Percentiles rank a stretch among this genome's conserved stretches.
Evolutionary conservation across 768 basidiomycete genomes (phyloP).

Genomic region (Gymnopilus dilepis): DNA sequence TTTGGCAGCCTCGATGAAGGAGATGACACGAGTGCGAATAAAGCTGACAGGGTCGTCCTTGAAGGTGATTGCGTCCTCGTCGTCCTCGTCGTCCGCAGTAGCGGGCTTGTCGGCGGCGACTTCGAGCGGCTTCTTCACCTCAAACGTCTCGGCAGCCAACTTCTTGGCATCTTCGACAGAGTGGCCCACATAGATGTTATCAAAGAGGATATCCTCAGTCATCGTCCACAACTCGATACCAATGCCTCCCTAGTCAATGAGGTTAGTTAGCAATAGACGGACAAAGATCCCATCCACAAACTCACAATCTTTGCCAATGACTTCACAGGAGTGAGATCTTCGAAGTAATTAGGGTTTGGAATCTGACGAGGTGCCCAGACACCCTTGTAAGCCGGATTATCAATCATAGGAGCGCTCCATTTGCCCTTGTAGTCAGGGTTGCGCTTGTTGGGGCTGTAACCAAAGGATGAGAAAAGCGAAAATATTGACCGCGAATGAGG

Average conservation of each 20-base stretch:
- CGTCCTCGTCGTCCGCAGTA: conserved; percentile 50
- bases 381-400: conserved; percentile 98
- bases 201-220: conserved; percentile 94
- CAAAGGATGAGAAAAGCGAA: background rate
- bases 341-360: conserved; percentile 88
- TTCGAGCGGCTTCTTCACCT: conserved; percentile 87
- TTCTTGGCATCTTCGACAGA: conserved; percentile 84
- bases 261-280: conserved; percentile 14
- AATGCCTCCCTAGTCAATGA: conserved; percentile 71
- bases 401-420: conserved; percentile 93
- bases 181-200: conserved; percentile 94
- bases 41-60: conserved; percentile 78
- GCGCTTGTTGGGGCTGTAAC: conserved; percentile 74
- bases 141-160: conserved; percentile 88
- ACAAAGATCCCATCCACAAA: background rate
- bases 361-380: conserved; percentile 93
- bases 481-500: background rate
- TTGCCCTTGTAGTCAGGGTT: conserved; percentile 98
- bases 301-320: conserved; percentile 83
- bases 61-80: conserved; percentile 55
- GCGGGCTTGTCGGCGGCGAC: conserved; percentile 61
- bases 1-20: conserved; percentile 81
- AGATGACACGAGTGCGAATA: conserved; percentile 76
- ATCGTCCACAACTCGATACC: conserved; percentile 99
- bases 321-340: conserved; percentile 85